Conservation (phyloP, 1,284 basidiomycete genomes). For the Meripilus lineatus region DNA sequence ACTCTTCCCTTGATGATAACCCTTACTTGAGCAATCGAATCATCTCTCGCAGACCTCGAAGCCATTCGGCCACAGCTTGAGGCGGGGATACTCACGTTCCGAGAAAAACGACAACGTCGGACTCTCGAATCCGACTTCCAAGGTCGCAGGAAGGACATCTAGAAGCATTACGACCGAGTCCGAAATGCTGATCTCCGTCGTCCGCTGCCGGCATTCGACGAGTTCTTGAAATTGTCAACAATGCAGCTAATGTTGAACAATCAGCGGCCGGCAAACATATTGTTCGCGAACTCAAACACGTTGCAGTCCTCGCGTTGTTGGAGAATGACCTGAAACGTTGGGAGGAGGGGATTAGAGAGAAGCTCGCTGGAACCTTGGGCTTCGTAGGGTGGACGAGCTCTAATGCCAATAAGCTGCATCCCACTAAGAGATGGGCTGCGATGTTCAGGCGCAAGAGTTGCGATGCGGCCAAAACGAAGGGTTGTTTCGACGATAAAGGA, state of each 20-base stretch:
- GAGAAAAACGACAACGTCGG: slow-evolving; percentile 8
- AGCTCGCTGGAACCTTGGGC: slow-evolving; percentile 44
- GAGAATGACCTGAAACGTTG: slow-evolving; percentile 43
- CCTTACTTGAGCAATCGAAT: too few relatives aligned
- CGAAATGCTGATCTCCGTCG: slow-evolving; percentile 1
- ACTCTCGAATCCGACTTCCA: background rate
- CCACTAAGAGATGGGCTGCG: slow-evolving; percentile 51
- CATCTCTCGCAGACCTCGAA: slow-evolving; percentile 20
- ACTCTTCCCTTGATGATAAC: too few relatives aligned
- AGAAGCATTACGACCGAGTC: background rate
- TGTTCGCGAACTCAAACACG: slow-evolving; percentile 10
- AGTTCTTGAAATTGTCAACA: slow-evolving; percentile 41
- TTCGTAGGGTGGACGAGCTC: slow-evolving; percentile 43
- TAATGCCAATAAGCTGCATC: slow-evolving; percentile 43
- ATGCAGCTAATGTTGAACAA: slow-evolving; percentile 33
- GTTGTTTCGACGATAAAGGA: slow-evolving; percentile 31
- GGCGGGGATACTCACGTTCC: slow-evolving; percentile 12
- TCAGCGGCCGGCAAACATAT: background rate
- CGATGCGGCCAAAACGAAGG: slow-evolving; percentile 2
- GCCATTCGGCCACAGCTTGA: slow-evolving; percentile 11
- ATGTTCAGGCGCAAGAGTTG: slow-evolving; percentile 46
- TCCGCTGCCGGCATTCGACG: slow-evolving; percentile 20
- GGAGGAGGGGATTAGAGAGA: slow-evolving; percentile 36
- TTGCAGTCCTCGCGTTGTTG: slow-evolving; percentile 35
- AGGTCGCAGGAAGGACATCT: background rate